A percentile compares a stretch with the other conserved stretches of the same genome.
These are phyloP conservation scores for Candida caryicola DNA, from an alignment of 805 yeast genomes.

Conservation along the genomic window DNA sequence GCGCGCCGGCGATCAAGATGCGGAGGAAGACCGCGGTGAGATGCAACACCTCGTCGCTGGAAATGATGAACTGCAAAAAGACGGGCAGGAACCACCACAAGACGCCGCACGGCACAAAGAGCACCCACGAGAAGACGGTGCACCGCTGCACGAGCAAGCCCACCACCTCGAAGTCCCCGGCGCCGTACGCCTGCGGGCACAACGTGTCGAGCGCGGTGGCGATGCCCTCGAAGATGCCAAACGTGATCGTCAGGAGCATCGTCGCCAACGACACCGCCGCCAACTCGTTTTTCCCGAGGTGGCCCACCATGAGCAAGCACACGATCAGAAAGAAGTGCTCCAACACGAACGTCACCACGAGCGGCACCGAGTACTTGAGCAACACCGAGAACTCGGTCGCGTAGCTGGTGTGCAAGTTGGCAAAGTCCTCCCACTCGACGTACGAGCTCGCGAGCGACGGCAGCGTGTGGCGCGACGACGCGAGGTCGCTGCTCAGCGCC, in stretches of 20 bases:
- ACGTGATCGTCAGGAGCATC: slow-evolving; percentile 44
- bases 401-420: slow-evolving; percentile 25
- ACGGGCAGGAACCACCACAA: slow-evolving; percentile 39
- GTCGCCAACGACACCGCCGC: slow-evolving; percentile 46
- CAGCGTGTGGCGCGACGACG: slow-evolving; percentile 3
- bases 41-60: slow-evolving; percentile 29
- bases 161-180: slow-evolving; percentile 38
- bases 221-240: slow-evolving; percentile 46
- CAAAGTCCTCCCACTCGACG: slow-evolving; percentile 30
- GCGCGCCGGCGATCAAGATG: slow-evolving; percentile 37
- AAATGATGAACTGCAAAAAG: slow-evolving; percentile 30
- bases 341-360: slow-evolving; percentile 39
- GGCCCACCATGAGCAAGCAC: slow-evolving; percentile 43
- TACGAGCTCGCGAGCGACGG: slow-evolving; percentile 10
- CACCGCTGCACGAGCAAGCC: slow-evolving; percentile 40
- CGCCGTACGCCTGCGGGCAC: slow-evolving; percentile 47
- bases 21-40: slow-evolving; percentile 36
- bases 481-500: slow-evolving; percentile 5
- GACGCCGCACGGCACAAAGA: slow-evolving; percentile 38
- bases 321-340: slow-evolving; percentile 45
- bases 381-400: slow-evolving; percentile 28
- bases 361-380: slow-evolving; percentile 35
- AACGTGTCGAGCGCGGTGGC: slow-evolving; percentile 45
- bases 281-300: slow-evolving; percentile 42
- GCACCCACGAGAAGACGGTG: slow-evolving; percentile 29